Percentiles rank a stretch among this genome's conserved stretches.
Evolutionary conservation across 1,284 basidiomycete genomes (phyloP).

Genomic region (Apiotrichum mycotoxinovorans): DNA sequence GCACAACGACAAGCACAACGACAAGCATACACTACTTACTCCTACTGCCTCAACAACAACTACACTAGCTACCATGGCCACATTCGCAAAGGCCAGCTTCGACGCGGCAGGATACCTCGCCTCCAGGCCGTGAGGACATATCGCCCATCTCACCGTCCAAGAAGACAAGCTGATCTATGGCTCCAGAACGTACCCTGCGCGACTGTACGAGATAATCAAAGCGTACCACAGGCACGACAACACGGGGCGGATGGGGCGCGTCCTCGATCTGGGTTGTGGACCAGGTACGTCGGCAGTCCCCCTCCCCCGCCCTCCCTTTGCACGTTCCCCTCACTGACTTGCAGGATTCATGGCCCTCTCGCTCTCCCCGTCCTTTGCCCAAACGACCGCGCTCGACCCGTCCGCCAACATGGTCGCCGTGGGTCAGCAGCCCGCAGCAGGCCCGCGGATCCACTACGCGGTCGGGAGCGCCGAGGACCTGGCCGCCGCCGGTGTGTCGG

Average conservation of each 20-base stretch:
- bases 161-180: too few relatives aligned
- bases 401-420: slow-evolving; percentile 67
- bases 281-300: slow-evolving; percentile 57
- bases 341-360: slow-evolving; percentile 59
- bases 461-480: slow-evolving; percentile 30
- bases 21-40: background rate
- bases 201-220: slow-evolving; percentile 29
- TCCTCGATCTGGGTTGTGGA: slow-evolving; percentile 75
- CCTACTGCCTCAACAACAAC: background rate
- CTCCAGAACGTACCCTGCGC: slow-evolving; percentile 32
- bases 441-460: slow-evolving; percentile 53
- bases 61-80: slow-evolving; percentile 17
- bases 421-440: slow-evolving; percentile 49
- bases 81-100: slow-evolving; percentile 35
- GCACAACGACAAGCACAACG: background rate
- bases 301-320: background rate
- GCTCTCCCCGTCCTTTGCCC: slow-evolving; percentile 58
- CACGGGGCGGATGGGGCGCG: slow-evolving; percentile 12
- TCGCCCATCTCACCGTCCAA: too few relatives aligned
- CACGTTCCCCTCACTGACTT: slow-evolving; percentile 31
- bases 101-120: slow-evolving; percentile 36
- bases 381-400: slow-evolving; percentile 69
- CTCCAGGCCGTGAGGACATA: slow-evolving; percentile 30
- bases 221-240: slow-evolving; percentile 24
- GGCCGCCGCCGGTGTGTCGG: slow-evolving; percentile 40